phyloP scores from a whole-genome alignment of 2,329 filamentous ascomycete species.

The Trichoderma cornu-damae region DNA sequence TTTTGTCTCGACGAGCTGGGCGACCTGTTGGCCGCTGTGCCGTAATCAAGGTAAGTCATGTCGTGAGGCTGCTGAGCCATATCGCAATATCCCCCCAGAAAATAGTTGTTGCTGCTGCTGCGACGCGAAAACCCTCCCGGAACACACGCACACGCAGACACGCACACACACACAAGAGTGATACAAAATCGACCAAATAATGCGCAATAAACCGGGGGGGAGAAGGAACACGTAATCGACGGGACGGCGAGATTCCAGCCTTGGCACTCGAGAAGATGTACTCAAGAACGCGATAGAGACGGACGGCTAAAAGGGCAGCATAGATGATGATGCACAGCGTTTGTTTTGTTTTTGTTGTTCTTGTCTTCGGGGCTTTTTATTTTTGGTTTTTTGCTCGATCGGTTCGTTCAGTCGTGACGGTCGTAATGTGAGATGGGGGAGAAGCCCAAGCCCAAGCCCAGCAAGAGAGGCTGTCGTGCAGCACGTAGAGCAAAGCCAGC shows the following conservation, averaged over 20 bases:
- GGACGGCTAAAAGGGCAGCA: slow-evolving; percentile 9
- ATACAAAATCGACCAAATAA: background rate
- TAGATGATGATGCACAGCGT: slow-evolving; percentile 11
- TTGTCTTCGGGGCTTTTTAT: too few species aligned
- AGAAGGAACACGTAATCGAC: slow-evolving; percentile 7
- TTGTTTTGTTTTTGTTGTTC: too few species aligned
- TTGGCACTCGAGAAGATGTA: background rate
- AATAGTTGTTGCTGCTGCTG: slow-evolving; percentile 25
- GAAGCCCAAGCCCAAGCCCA: background rate
- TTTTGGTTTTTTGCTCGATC: too few species aligned
- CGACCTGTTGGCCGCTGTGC: slow-evolving; percentile 53
- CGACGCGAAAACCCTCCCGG: slow-evolving; percentile 24
- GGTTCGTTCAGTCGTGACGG: slow-evolving; percentile 19
- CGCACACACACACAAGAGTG: too few species aligned
- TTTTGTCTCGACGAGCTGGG: slow-evolving; percentile 65
- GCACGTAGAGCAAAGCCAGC: background rate
- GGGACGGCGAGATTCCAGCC: slow-evolving; percentile 1
- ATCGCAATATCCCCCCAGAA: slow-evolving; percentile 22
- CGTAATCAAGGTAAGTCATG: slow-evolving; percentile 66
- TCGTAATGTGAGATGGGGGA: slow-evolving; percentile 12
- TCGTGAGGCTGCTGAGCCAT: slow-evolving; percentile 53
- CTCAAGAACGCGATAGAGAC: slow-evolving; percentile 15
- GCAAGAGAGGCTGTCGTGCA: slow-evolving; percentile 7
- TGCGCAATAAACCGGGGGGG: slow-evolving; percentile 14
- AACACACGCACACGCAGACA: too few species aligned